These are phyloP conservation scores for Trichoderma asperelloides DNA, from an alignment of 495 filamentous ascomycete genomes.

Conservation along the genomic window DNA sequence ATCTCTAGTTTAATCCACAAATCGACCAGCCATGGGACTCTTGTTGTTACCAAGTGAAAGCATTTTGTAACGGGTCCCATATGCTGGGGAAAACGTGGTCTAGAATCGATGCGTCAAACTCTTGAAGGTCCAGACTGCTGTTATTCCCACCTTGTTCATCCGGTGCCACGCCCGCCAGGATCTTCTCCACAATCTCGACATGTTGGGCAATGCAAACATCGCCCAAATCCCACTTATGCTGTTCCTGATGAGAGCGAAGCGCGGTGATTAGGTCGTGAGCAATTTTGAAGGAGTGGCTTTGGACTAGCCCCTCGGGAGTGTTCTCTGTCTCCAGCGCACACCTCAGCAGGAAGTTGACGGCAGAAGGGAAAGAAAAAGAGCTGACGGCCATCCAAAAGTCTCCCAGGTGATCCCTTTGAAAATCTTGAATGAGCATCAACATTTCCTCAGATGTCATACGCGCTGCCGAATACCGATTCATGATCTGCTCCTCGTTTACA, in stretches of 20 bases:
- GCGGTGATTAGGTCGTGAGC: slow-evolving; percentile 27
- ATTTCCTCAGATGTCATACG: slow-evolving; percentile 44
- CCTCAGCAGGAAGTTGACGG: slow-evolving; percentile 39
- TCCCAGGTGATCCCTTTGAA: slow-evolving; percentile 34
- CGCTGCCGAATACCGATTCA: slow-evolving; percentile 40
- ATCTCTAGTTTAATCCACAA: not conserved
- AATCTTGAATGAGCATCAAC: slow-evolving; percentile 40
- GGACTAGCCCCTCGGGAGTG: slow-evolving; percentile 27
- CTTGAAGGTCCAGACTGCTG: slow-evolving; percentile 11
- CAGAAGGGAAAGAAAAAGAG: slow-evolving; percentile 41
- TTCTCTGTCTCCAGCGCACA: slow-evolving; percentile 37
- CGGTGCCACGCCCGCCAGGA: slow-evolving; percentile 20
- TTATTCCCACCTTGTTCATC: slow-evolving; percentile 16
- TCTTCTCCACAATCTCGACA: slow-evolving; percentile 23
- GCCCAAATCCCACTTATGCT: slow-evolving; percentile 47
- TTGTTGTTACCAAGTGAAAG: not conserved
- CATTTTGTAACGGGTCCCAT: slow-evolving; percentile 14
- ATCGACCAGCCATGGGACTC: not conserved
- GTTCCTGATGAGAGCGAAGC: slow-evolving; percentile 40
- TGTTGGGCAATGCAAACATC: slow-evolving; percentile 47
- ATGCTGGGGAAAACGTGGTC: slow-evolving; percentile 19
- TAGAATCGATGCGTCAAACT: slow-evolving; percentile 10
- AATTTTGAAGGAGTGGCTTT: slow-evolving; percentile 34
- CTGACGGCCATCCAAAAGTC: slow-evolving; percentile 45
- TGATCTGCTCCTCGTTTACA: slow-evolving; percentile 32